Evolutionary conservation across 176 grass and related monocot genomes (phyloP).

Genomic region (Elymus sibiricus): DNA sequence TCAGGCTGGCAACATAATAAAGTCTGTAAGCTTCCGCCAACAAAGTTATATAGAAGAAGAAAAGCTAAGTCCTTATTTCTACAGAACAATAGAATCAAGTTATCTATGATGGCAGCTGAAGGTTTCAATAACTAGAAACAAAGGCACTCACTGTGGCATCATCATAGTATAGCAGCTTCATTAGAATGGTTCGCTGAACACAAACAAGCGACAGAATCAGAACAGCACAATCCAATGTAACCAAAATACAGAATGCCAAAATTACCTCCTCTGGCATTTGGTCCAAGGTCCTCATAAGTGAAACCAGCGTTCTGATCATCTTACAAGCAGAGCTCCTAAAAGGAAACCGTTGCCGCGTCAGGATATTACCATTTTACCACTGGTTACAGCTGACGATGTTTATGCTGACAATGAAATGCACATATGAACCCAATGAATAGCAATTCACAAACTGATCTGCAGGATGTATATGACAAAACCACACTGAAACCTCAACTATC

Average conservation of each 20-base stretch:
- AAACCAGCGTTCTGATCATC: constrained; percentile 94
- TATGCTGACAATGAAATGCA: neutral
- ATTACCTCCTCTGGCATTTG: constrained; percentile 92
- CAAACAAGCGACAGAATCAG: constrained; percentile 23
- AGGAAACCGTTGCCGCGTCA: constrained; percentile 15
- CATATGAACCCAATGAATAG: neutral
- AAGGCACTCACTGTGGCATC: constrained; percentile 67
- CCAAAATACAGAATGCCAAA: constrained; percentile 6
- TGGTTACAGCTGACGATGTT: neutral
- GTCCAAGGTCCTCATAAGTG: constrained; percentile 98
- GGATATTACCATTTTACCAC: constrained; percentile 11
- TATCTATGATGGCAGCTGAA: constrained; percentile 1
- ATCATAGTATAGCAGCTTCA: constrained; percentile 97
- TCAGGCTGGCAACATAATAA: constrained; percentile 60
- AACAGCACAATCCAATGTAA: constrained; percentile 13
- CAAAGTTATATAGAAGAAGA: constrained; percentile 7
- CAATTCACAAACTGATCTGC: neutral
- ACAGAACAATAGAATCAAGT: neutral
- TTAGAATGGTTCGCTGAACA: constrained; percentile 92
- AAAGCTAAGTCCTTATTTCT: neutral
- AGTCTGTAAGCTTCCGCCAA: constrained; percentile 22
- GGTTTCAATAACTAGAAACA: constrained; percentile 19
- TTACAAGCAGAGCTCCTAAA: constrained; percentile 92
- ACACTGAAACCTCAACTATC: neutral
- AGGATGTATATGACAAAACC: neutral